Percentiles rank a stretch among this genome's conserved stretches.
These are phyloP conservation scores for Balamuthia mandrillaris DNA, from an alignment of 208 protist genomes.

Conservation along the genomic window DNA sequence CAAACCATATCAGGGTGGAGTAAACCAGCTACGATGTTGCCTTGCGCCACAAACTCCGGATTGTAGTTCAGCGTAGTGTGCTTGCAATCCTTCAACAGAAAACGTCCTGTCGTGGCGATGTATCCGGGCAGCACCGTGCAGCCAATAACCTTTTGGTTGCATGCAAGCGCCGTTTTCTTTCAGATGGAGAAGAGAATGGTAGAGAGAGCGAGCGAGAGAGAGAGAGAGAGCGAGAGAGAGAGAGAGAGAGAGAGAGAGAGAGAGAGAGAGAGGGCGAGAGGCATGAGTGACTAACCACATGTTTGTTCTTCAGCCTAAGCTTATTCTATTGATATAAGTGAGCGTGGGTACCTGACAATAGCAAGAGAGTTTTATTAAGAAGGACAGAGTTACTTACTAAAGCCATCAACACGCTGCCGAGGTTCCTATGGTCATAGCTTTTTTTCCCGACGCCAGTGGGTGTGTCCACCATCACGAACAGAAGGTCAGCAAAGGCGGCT, in stretches of 20 bases:
- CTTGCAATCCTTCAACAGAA: slow-evolving; percentile 45
- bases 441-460: slow-evolving; percentile 51
- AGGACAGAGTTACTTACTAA: not conserved
- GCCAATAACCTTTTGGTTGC: too few species aligned
- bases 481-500: slow-evolving; percentile 44
- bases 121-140: slow-evolving; percentile 70
- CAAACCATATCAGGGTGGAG: slow-evolving; percentile 57
- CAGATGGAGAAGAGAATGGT: too few species aligned
- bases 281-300: too few species aligned
- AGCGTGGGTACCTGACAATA: not conserved
- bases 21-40: slow-evolving; percentile 55
- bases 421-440: slow-evolving; percentile 57
- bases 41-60: slow-evolving; percentile 71
- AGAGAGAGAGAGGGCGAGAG: too few species aligned
- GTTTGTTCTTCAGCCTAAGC: slow-evolving; percentile 55
- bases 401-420: slow-evolving; percentile 36
- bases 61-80: slow-evolving; percentile 61
- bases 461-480: slow-evolving; percentile 68
- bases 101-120: slow-evolving; percentile 31
- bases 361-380: not conserved
- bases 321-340: not conserved
- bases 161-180: too few species aligned
- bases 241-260: too few species aligned
- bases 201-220: too few species aligned
- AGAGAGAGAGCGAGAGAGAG: too few species aligned